Base-by-base conservation (phyloP, 1,139 yeast genomes). In the Meyerozyma sp. region DNA sequence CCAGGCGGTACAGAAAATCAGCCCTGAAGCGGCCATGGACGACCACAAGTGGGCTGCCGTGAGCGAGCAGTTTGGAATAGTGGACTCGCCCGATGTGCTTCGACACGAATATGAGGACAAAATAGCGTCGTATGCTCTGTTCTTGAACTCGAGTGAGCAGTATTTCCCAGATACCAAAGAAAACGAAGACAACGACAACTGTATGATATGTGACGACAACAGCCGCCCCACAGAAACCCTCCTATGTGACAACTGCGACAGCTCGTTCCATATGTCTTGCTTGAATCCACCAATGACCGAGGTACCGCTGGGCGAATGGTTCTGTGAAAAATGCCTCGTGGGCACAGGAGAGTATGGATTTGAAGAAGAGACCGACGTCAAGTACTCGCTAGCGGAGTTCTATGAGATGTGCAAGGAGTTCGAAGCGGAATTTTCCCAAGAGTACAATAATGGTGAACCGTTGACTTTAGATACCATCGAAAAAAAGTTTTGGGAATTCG, bases 281-380 rank as follows among this genome's bases (percentile, higher is more conserved):
- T 64, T 88, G 10, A 64, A 67, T 1, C 80, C 84, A 1, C 80
- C 81, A 1, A 54, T 82, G 26, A 56, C 49, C 16, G 51, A 54
- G 2, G 62, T 82, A 1, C 90, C 90, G 0, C 58, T 66, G 14
- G 78, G 79, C 4, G 73, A 70, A 28, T 90, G 96, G 96, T 84
- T 73, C 56, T 91, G 98, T 61, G 84, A 83, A 40, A 77, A 77
- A 48, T 91, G 98, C 60, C 68, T 91, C 13, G 73, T 86, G 6
- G 96, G 96, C 0, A 85, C 91, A 2, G 94, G 95, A 1, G 93
- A 84, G 52, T 91, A 89, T 58, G 96, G 95, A 0, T 91, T 91
- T 61, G 91, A 85, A 52, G 95, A 87, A 50, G 81, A 84, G 18
- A 58, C 57, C 1, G 69, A 75, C 5, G 70, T 77, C 37, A 72